Conservation (phyloP, 257 asterid species). For the Lithospermum erythrorhizon region DNA sequence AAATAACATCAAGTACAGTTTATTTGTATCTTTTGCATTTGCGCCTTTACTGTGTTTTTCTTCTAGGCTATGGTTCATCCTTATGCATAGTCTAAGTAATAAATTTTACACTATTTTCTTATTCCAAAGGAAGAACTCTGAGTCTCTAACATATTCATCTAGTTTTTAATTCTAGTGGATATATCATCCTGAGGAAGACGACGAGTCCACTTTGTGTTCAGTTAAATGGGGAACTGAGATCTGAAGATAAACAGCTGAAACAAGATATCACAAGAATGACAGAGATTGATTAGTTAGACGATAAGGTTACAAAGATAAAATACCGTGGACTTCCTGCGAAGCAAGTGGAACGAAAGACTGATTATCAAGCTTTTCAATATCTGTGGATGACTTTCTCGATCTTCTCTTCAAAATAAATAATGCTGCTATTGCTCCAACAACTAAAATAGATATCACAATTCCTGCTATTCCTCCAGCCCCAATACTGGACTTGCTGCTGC, state of each 20-base stretch:
- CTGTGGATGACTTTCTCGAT: conserved; percentile 43
- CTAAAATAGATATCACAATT: conserved; percentile 60
- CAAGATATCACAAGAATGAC: too few species aligned
- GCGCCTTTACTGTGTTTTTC: background rate
- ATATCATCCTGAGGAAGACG: too few species aligned
- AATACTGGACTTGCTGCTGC: conserved; percentile 50
- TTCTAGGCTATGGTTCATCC: background rate
- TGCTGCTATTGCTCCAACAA: conserved; percentile 66
- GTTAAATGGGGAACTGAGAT: background rate
- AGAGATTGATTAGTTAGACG: background rate
- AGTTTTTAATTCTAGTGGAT: too few species aligned
- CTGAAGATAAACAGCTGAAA: too few species aligned
- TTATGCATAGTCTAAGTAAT: background rate
- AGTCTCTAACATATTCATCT: too few species aligned
- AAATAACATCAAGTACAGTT: too few species aligned
- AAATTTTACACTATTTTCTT: background rate
- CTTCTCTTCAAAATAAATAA: conserved; percentile 60
- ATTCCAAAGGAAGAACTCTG: background rate
- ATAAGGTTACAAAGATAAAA: conserved; percentile 2
- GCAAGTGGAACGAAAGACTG: conserved; percentile 68
- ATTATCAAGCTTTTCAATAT: conserved; percentile 53
- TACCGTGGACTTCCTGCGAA: conserved; percentile 57
- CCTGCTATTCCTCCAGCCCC: conserved; percentile 92
- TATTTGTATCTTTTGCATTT: too few species aligned
- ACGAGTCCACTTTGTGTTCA: too few species aligned